Conservation (phyloP, 169 alveolate species). For the Toxoplasma gondii region DNA sequence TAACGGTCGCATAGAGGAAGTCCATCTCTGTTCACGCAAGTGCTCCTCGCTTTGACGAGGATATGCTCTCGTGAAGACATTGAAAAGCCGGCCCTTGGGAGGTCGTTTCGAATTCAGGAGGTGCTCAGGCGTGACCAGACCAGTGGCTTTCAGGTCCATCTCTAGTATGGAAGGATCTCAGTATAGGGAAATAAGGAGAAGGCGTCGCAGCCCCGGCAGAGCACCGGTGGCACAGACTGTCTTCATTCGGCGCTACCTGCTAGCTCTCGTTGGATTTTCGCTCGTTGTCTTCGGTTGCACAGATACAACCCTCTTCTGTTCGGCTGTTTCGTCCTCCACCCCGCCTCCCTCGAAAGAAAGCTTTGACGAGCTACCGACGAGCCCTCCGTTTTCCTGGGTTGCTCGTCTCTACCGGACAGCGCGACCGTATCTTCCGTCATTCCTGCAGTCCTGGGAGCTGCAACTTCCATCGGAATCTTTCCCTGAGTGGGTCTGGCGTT, state of each 20-base stretch:
- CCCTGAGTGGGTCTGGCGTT: background rate
- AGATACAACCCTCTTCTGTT: background rate
- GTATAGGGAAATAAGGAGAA: too few species aligned
- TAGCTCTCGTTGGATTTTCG: background rate
- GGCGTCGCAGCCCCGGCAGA: too few species aligned
- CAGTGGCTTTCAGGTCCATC: too few species aligned
- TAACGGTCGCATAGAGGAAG: too few species aligned
- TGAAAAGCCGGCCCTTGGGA: too few species aligned
- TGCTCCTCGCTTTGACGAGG: too few species aligned
- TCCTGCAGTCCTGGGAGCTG: conserved; percentile 25
- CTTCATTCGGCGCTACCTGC: background rate
- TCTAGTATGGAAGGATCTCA: too few species aligned
- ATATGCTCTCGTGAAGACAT: too few species aligned
- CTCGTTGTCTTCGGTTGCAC: background rate
- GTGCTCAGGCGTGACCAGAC: too few species aligned
- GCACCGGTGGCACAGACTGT: background rate
- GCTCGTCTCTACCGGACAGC: background rate
- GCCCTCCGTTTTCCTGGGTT: background rate
- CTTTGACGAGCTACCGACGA: background rate
- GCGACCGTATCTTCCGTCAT: background rate
- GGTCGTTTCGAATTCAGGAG: too few species aligned
- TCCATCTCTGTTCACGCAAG: too few species aligned
- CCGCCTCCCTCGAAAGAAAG: background rate
- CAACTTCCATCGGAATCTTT: background rate
- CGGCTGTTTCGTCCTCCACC: background rate